phyloP scores from a whole-genome alignment of 768 basidiomycete species.

The Macrolepiota fuliginosa region DNA sequence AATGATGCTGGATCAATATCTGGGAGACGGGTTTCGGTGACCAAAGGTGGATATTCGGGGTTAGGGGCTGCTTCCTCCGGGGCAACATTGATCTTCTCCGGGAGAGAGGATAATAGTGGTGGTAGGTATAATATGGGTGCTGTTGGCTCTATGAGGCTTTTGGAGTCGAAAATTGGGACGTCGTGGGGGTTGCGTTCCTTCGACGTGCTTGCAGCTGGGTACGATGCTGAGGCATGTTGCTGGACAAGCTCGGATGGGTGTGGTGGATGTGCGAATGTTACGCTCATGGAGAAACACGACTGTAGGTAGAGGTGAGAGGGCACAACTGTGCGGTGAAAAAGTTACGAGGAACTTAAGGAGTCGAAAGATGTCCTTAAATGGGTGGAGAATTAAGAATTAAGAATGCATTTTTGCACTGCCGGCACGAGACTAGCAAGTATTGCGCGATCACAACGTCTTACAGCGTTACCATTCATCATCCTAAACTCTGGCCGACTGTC shows the following conservation, averaged over 20 bases:
- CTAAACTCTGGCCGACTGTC: background rate
- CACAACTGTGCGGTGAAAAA: background rate
- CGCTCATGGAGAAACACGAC: constrained; percentile 20
- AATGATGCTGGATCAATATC: constrained; percentile 83
- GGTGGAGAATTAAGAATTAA: background rate
- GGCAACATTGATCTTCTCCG: constrained; percentile 34
- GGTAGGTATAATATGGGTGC: constrained; percentile 76
- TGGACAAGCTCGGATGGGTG: constrained; percentile 23
- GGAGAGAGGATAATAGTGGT: constrained; percentile 78
- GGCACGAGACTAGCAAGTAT: constrained; percentile 1
- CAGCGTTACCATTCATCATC: background rate
- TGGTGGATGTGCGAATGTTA: constrained; percentile 30
- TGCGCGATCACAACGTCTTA: constrained; percentile 9
- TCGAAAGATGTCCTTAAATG: constrained; percentile 1
- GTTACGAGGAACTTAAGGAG: background rate
- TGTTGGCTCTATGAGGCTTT: constrained; percentile 24
- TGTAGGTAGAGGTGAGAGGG: background rate
- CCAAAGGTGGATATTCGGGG: constrained; percentile 38
- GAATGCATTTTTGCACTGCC: background rate
- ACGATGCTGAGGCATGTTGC: background rate
- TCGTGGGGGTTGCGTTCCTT: constrained; percentile 49
- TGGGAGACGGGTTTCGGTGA: constrained; percentile 76
- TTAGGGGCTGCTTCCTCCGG: constrained; percentile 18
- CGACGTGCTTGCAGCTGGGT: constrained; percentile 9
- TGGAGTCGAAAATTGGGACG: constrained; percentile 46